Percentiles rank a stretch among this genome's conserved stretches.
Evolutionary conservation across 352 stramenopile genomes (phyloP).

Genomic region (Phytophthora ramorum): DNA sequence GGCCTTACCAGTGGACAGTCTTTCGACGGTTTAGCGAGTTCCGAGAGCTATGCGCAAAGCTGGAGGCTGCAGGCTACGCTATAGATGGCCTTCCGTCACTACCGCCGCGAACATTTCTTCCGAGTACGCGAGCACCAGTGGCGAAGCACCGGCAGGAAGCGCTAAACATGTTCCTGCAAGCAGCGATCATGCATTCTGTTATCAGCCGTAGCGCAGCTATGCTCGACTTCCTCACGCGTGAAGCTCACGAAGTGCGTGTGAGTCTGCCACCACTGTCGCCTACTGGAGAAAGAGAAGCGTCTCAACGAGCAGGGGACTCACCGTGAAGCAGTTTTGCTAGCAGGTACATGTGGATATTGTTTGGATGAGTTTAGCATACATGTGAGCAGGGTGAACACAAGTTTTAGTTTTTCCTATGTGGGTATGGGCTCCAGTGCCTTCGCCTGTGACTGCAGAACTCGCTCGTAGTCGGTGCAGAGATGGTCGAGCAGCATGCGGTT

Average conservation of each 20-base stretch:
- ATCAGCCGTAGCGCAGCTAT: conserved; percentile 74
- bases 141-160: conserved; percentile 79
- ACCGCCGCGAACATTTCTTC: conserved; percentile 75
- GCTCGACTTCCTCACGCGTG: conserved; percentile 81
- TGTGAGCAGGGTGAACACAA: not conserved
- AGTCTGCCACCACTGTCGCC: conserved; percentile 83
- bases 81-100: conserved; percentile 69
- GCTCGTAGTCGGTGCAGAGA: conserved; percentile 86
- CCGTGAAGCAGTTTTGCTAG: conserved; percentile 23
- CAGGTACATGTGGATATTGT: too few relatives aligned
- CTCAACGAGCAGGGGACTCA: conserved; percentile 51
- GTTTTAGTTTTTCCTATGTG: too few relatives aligned
- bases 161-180: conserved; percentile 81
- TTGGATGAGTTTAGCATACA: not conserved
- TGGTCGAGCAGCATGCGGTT: conserved; percentile 88
- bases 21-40: conserved; percentile 90
- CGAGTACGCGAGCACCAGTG: conserved; percentile 69
- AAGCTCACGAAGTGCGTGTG: conserved; percentile 79
- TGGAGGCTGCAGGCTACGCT: conserved; percentile 55
- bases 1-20: conserved; percentile 86
- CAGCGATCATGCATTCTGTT: conserved; percentile 83
- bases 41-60: conserved; percentile 54
- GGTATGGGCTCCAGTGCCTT: conserved; percentile 6
- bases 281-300: conserved; percentile 47
- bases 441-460: conserved; percentile 48